These are phyloP conservation scores for Podila verticillata DNA, from an alignment of 192 early-diverging fungal species.

Conservation along the genomic window DNA sequence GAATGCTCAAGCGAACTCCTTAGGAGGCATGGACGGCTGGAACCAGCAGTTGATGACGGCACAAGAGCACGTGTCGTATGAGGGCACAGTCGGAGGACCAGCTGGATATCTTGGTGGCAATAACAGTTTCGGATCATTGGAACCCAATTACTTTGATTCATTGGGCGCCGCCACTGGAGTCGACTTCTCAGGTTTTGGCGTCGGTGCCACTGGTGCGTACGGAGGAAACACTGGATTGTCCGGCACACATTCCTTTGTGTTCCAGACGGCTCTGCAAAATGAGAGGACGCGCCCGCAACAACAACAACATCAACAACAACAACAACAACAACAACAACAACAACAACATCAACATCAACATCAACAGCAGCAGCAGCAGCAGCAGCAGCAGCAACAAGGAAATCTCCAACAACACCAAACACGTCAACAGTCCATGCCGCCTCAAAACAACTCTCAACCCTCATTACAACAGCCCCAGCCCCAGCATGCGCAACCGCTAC, in stretches of 20 bases:
- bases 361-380: constrained; percentile 18
- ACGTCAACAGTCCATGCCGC: not conserved
- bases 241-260: constrained; percentile 13
- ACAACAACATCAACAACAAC: constrained; percentile 5
- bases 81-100: constrained; percentile 39
- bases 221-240: constrained; percentile 22
- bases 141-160: constrained; percentile 29
- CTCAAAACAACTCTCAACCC: not conserved
- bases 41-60: constrained; percentile 51
- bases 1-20: constrained; percentile 48
- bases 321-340: not conserved
- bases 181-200: constrained; percentile 47
- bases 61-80: constrained; percentile 46
- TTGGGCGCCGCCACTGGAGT: constrained; percentile 27
- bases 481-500: not conserved
- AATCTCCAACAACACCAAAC: not conserved
- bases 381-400: constrained; percentile 24
- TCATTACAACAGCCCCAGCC: constrained; percentile 5
- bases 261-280: constrained; percentile 22
- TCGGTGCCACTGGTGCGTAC: constrained; percentile 32
- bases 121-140: constrained; percentile 40
- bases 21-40: constrained; percentile 52
- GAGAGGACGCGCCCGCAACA: constrained; percentile 29
- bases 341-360: constrained; percentile 8
- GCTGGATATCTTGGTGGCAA: constrained; percentile 43